Percentiles rank a stretch among this genome's conserved stretches.
Conservation (phyloP, 139 green algal species). For the Closterium sp. region DNA sequence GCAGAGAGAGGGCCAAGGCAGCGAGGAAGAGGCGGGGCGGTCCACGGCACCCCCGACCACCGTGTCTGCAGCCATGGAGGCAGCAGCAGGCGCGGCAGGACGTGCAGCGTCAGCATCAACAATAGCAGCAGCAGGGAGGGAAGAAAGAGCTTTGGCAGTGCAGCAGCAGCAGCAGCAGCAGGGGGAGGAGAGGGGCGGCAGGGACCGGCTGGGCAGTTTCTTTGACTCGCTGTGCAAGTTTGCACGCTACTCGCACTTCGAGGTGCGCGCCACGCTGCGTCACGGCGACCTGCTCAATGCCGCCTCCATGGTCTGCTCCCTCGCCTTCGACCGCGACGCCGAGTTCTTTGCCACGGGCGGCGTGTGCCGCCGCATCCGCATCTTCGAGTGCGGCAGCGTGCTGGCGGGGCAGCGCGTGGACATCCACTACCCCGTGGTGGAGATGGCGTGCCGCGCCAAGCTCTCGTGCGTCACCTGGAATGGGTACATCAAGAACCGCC, state of each 20-base stretch:
- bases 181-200: background rate
- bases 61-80: too few species aligned
- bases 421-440: slow-evolving; percentile 69
- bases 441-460: slow-evolving; percentile 71
- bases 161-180: background rate
- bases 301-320: slow-evolving; percentile 75
- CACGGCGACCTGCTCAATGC: slow-evolving; percentile 59
- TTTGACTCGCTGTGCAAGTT: slow-evolving; percentile 62
- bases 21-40: too few species aligned
- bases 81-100: background rate
- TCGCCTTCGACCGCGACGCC: slow-evolving; percentile 82
- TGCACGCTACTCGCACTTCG: slow-evolving; percentile 31
- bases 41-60: too few species aligned
- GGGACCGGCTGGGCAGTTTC: slow-evolving; percentile 55
- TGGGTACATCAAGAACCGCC: slow-evolving; percentile 69
- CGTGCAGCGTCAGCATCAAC: background rate
- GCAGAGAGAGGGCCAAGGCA: too few species aligned
- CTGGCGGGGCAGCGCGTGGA: slow-evolving; percentile 43
- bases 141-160: background rate
- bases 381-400: slow-evolving; percentile 59
- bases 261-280: slow-evolving; percentile 57
- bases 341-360: slow-evolving; percentile 87
- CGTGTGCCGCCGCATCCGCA: slow-evolving; percentile 70
- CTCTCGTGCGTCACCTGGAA: slow-evolving; percentile 79
- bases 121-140: background rate